Percentiles rank a stretch among this genome's conserved stretches.
Conservation (phyloP, 345 rosid species). For the Nasturtium officinale region DNA sequence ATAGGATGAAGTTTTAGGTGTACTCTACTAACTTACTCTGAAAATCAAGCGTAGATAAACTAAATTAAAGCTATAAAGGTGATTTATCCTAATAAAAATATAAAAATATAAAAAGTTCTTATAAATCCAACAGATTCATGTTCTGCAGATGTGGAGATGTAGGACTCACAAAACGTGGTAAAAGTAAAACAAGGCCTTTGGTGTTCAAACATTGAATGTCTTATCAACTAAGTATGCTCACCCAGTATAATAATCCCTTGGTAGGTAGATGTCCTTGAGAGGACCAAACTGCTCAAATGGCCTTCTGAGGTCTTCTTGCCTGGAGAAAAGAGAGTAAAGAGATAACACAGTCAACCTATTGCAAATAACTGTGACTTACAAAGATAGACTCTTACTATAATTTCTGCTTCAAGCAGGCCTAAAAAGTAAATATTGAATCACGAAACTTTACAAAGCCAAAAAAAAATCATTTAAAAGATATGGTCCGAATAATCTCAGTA, state of each 20-base stretch:
- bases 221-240: slow-evolving; percentile 46
- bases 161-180: slow-evolving; percentile 1
- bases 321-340: slow-evolving; percentile 39
- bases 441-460: not conserved
- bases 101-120: no score
- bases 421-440: slow-evolving; percentile 1
- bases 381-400: not conserved
- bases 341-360: not conserved
- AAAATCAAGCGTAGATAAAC: not conserved
- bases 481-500: not conserved
- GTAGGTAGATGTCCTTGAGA: slow-evolving; percentile 86
- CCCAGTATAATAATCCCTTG: slow-evolving; percentile 90
- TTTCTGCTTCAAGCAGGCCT: not conserved
- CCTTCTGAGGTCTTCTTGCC: slow-evolving; percentile 84
- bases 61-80: not conserved
- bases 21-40: not conserved
- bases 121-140: slow-evolving; percentile 11
- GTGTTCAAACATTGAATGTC: not conserved
- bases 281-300: slow-evolving; percentile 87
- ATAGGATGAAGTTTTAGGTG: slow-evolving; percentile 5
- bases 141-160: not conserved
- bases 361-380: not conserved
- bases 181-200: not conserved
- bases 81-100: no score
- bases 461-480: not conserved